Evolutionary conservation across 2,329 filamentous ascomycete genomes (phyloP), one percentile per base, ranked within the genome.

Genomic region (Clonostachys byssicola): DNA sequence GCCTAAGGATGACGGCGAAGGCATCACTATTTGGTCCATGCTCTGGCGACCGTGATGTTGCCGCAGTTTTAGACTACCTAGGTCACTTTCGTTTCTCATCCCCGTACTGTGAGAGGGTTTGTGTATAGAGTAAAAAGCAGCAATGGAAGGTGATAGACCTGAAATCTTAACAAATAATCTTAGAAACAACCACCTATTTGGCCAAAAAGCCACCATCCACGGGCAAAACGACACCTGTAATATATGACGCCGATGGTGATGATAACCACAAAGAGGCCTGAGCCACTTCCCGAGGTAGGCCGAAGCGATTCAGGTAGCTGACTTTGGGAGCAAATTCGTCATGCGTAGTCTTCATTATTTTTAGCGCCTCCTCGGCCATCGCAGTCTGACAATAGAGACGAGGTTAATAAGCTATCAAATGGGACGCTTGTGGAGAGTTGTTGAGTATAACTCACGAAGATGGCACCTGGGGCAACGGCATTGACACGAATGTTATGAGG

Each of bases 171-270:
- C 20, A 23, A 23, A 23, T 2, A 5, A 30, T 2, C 23, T 30
- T 30, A 9, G 2, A 3, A 30, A 30, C 23, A 30, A 30, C 23
- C 9, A 86, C 4, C 23, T 45, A 39, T 23, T 45, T 45, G 35
- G 43, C 43, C 6, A 35, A 38, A n/a, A 45, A 45, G 9, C 43
- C 43, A 39, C 43, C 43, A n/a, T 45, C 8, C 14, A 45, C 18
- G 4, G 43, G 43, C 14, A 45, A 12, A 5, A 35, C 39, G 6
- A 45, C 39, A 18, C 43, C 43, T 4, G 43, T 45, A 6, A 45
- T 30, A 18, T 45, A 45, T 12, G 43, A 45, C 23, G 43, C 36
- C 13, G 34, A 14, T 10, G 34, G 34, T 10, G 43, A 45, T n/a
- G 34, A 45, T 9, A 45, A 18, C 43, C 43, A 45, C 12, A 45